A percentile compares a stretch with the other conserved stretches of the same genome.
phyloP scores from a whole-genome alignment of 2,329 filamentous ascomycete genomes.

The Sphaerulina populicola region DNA sequence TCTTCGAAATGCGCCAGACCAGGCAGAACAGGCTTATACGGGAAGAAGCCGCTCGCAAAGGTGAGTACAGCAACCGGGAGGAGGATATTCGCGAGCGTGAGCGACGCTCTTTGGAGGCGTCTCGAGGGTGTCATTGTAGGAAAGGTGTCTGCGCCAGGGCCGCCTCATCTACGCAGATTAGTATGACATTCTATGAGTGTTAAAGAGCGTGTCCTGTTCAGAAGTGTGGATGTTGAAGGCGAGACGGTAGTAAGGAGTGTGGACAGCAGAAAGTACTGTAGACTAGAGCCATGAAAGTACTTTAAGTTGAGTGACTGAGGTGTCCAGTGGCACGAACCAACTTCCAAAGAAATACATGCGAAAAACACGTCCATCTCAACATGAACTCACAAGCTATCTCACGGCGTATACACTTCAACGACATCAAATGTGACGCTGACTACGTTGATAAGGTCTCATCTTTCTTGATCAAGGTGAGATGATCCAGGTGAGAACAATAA shows the following conservation, averaged over 20 bases:
- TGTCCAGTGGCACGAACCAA: not conserved
- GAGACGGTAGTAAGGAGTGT: not conserved
- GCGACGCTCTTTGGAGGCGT: constrained; percentile 39
- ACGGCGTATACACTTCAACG: not conserved
- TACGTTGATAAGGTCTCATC: not conserved
- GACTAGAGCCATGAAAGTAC: not conserved
- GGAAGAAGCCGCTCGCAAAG: constrained; percentile 91
- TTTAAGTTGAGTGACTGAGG: too few species aligned
- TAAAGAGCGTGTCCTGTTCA: not conserved
- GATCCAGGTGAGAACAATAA: not conserved
- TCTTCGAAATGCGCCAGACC: constrained; percentile 55
- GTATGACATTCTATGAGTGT: not conserved
- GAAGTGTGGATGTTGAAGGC: not conserved
- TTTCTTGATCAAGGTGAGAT: too few species aligned
- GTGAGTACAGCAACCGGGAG: constrained; percentile 59
- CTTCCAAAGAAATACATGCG: not conserved
- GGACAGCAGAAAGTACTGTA: not conserved
- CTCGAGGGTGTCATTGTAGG: constrained; percentile 17
- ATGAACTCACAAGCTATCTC: not conserved
- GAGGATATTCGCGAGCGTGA: constrained; percentile 59
- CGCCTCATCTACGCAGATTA: not conserved
- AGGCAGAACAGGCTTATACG: constrained; percentile 87
- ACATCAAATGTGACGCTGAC: not conserved
- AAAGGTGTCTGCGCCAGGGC: not conserved
- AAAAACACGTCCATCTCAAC: not conserved